phyloP scores from a whole-genome alignment of 106 monocot genomes.

The Dioscorea dumetorum region DNA sequence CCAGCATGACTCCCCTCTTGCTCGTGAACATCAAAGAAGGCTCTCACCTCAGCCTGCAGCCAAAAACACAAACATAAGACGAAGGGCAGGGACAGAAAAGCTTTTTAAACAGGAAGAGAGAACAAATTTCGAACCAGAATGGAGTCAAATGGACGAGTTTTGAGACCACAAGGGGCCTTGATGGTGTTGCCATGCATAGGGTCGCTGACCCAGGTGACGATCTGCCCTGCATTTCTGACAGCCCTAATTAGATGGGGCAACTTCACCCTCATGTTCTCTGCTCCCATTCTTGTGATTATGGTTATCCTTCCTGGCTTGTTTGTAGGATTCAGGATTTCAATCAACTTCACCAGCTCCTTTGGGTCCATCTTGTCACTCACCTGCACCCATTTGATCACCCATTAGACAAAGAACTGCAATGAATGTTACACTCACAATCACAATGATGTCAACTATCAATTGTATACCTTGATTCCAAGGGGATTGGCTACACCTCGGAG shows the following conservation, averaged over 20 bases:
- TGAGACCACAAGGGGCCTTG: slow-evolving; percentile 82
- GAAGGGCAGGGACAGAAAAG: too few species aligned
- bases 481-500: slow-evolving; percentile 81
- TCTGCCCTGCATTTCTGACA: slow-evolving; percentile 58
- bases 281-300: slow-evolving; percentile 76
- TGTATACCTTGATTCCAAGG: slow-evolving; percentile 62
- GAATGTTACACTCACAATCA: not conserved
- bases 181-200: slow-evolving; percentile 96
- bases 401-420: not conserved
- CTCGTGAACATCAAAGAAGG: slow-evolving; percentile 54
- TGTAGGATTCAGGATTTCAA: slow-evolving; percentile 55
- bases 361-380: slow-evolving; percentile 76
- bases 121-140: slow-evolving; percentile 38
- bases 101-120: not conserved
- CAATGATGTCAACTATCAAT: not conserved
- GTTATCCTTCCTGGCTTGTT: slow-evolving; percentile 74
- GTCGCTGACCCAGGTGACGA: slow-evolving; percentile 69
- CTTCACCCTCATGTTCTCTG: slow-evolving; percentile 86
- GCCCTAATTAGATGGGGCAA: slow-evolving; percentile 82
- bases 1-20: slow-evolving; percentile 53
- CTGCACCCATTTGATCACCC: slow-evolving; percentile 9
- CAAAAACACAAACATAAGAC: not conserved
- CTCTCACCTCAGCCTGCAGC: slow-evolving; percentile 41
- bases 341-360: slow-evolving; percentile 54
- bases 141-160: slow-evolving; percentile 77